These are phyloP conservation scores for Linum usitatissimum DNA, from an alignment of 345 rosid genomes.

Conservation along the genomic window DNA sequence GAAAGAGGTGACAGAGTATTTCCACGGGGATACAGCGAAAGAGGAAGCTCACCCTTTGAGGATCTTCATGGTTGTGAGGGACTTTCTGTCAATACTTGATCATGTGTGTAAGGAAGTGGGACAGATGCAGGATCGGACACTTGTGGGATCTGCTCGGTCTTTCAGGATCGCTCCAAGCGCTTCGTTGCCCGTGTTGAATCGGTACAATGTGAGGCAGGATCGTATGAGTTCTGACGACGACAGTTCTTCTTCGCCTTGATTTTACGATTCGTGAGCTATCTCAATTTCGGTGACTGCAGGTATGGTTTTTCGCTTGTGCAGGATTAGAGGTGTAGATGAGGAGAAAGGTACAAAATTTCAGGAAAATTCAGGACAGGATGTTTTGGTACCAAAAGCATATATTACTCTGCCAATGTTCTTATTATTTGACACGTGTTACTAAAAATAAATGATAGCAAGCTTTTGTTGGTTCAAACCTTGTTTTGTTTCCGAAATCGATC, in stretches of 20 bases:
- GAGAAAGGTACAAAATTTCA: too few species aligned
- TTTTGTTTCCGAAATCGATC: too few species aligned
- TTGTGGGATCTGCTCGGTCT: constrained; percentile 44
- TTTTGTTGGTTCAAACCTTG: too few species aligned
- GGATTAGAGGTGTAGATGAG: too few species aligned
- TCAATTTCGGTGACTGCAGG: not conserved
- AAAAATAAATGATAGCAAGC: too few species aligned
- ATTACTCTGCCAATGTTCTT: too few species aligned
- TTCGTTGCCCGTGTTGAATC: constrained; percentile 37
- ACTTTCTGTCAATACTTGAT: constrained; percentile 76
- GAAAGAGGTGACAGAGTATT: constrained; percentile 73
- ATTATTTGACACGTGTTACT: too few species aligned
- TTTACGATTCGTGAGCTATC: not conserved
- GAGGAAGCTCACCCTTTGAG: constrained; percentile 78
- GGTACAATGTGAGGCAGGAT: constrained; percentile 25
- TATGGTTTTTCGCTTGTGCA: too few species aligned
- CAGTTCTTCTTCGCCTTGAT: constrained; percentile 13
- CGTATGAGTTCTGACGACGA: constrained; percentile 33
- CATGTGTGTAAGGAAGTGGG: constrained; percentile 91
- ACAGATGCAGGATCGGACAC: constrained; percentile 66
- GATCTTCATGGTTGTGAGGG: constrained; percentile 70
- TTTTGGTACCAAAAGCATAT: too few species aligned
- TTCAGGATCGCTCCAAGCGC: constrained; percentile 24
- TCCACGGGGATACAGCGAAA: constrained; percentile 70
- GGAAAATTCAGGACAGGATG: too few species aligned